Percentiles rank a stretch among this genome's conserved stretches.
Evolutionary conservation across 2,329 filamentous ascomycete genomes (phyloP).

Genomic region (Nigrospora sphaerica): DNA sequence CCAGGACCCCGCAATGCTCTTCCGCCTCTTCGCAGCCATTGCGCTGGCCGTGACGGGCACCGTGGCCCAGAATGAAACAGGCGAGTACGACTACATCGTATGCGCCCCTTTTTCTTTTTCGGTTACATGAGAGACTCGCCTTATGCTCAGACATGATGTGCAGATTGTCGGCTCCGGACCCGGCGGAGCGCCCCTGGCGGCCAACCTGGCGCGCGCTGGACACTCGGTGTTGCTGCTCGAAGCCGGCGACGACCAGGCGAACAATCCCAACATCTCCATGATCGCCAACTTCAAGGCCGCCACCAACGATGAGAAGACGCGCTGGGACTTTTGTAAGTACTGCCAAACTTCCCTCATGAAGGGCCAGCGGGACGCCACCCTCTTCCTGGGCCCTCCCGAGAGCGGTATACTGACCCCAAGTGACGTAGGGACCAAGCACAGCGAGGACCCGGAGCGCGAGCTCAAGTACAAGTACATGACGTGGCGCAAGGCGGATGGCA

Average conservation of each 20-base stretch:
- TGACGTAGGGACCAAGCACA: conserved; percentile 37
- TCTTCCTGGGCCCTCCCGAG: no score
- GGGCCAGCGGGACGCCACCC: no score
- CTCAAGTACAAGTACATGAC: conserved; percentile 23
- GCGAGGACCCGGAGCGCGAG: conserved; percentile 45
- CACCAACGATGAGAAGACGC: conserved; percentile 29
- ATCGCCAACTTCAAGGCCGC: conserved; percentile 28
- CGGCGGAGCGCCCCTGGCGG: conserved; percentile 45
- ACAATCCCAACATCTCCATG: conserved; percentile 20
- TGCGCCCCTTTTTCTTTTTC: no score
- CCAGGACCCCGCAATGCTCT: background rate
- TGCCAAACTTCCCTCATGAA: no score
- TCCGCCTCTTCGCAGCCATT: background rate
- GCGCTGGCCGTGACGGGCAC: background rate
- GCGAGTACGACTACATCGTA: no score
- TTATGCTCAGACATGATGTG: no score
- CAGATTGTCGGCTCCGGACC: conserved; percentile 46
- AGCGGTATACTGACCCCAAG: no score
- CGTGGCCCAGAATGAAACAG: background rate
- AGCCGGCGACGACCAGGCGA: conserved; percentile 42
- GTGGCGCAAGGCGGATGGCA: conserved; percentile 20
- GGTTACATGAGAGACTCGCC: no score
- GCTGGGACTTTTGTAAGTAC: conserved; percentile 43
- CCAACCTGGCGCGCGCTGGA: conserved; percentile 44
- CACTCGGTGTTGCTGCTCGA: conserved; percentile 48